Conservation (phyloP, 73 alveolate genomes). For the Stentor roeselii region DNA sequence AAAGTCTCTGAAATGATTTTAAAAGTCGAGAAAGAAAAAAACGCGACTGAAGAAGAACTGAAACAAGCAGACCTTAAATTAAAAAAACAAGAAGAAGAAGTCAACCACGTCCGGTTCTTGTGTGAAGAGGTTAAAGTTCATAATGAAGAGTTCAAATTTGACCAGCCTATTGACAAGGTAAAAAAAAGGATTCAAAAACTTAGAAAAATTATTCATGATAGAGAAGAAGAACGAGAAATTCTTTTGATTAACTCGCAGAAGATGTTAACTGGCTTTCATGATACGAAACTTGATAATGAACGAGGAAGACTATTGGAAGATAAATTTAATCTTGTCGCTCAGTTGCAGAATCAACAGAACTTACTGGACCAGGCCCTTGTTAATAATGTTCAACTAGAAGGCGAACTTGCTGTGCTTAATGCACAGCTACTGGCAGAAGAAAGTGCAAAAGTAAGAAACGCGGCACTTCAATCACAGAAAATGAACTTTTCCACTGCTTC, state of each 20-base stretch:
- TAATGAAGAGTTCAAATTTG: no score
- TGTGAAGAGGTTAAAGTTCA: no score
- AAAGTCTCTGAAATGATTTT: background rate
- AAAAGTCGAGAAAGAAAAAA: no score
- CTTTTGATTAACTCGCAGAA: background rate
- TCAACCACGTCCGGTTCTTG: no score
- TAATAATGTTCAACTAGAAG: conserved; percentile 5
- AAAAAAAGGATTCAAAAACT: background rate
- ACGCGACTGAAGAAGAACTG: no score
- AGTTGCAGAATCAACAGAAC: background rate
- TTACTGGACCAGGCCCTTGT: background rate
- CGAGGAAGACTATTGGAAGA: conserved; percentile 4
- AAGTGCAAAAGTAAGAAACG: background rate
- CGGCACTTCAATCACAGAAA: background rate
- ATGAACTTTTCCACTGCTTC: background rate
- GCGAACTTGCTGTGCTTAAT: background rate
- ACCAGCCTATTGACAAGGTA: background rate
- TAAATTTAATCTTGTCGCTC: background rate
- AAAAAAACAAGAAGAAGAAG: background rate
- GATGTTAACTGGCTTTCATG: background rate
- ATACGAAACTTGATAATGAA: background rate
- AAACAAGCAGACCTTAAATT: background rate
- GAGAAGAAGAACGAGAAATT: background rate
- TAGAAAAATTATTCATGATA: background rate
- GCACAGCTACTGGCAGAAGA: conserved; percentile 15